Evolutionary conservation across 2,329 filamentous ascomycete genomes (phyloP), one percentile per base, ranked within the genome.

Genomic region (Fusarium avenaceum): DNA sequence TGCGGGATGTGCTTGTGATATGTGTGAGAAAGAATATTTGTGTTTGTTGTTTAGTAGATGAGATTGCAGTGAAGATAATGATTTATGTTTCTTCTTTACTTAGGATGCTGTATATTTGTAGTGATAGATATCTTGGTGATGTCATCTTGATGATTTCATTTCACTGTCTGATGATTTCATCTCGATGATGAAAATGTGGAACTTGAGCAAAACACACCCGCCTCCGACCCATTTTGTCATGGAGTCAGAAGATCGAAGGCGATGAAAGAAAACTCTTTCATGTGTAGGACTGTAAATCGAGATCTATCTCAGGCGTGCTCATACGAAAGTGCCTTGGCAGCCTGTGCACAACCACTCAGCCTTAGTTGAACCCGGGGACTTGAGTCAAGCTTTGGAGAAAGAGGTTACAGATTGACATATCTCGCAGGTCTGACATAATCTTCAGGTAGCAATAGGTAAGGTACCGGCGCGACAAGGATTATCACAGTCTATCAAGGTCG

Each of bases 141-240:
- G 71, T 70, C 68, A 71, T 74, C 4, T 15, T 19, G 33, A 74
- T 71, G 72, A 72, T 70, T 74, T 74, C 69, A 74, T 73, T 50
- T 57, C 38, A 35, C 22, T 40, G 15, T 40, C 68, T 57, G 42
- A 73, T 73, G 71, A 74, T 70, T 69, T 74, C 72, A 74, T 73
- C 57, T 19, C 50, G 50, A 57, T 19, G 52, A 59, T 35, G 19
- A 26, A 65, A 68, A 53, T 72, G 65, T 68, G 68, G 70, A 65
- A 57, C 69, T 60, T 15, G 22, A 11, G 19, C 15, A 17, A 15
- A 56, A 44, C 58, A 22, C 26, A 40, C 32, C 58, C 43, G 17
- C 35, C 26, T 22, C 19, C 43, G 45, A 42, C 48, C 58, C 48
- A 53, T 33, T 53, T 47, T 14, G 28, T 28, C 33, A 44, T 49